Evolutionary conservation across 805 yeast genomes (phyloP), one percentile per base, ranked within the genome.

Genomic region (Suhomyces sp.): DNA sequence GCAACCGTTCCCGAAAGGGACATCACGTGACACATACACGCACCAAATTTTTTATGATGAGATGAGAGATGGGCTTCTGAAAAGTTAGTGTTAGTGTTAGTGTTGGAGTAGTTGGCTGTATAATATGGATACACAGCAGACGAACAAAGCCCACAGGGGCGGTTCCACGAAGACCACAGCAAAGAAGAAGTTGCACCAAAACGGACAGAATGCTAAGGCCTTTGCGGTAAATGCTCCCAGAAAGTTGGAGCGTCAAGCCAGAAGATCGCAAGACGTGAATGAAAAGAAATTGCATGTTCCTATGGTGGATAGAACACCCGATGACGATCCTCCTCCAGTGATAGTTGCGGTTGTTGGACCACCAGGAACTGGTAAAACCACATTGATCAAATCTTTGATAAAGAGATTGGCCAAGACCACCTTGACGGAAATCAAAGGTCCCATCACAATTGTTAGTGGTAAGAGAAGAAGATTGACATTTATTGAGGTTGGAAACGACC

Each of bases 261-360:
- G 83, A 65, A 81, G 99, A 68, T 72, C 96, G 5, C 87, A 87
- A 58, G 99, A 94, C 65, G 78, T 82, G 51, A 80, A 84, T 56
- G 98, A 94, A 69, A 86, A 81, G 65, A 88, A 86, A 65, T 80
- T 88, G 65, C 98, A 94, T 76, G 97, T 92, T 19, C 98, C 99
- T 13, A 92, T 94, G 97, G 87, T 94, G 48, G 96, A 94, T 68
- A 79, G 98, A 60, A 91, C 97, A 0, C 97, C 98, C 0, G 98
- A 93, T 53, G 97, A 93, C 64, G 96, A 90, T 60, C 97, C 98
- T 4, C 97, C 97, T 19, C 99, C 99, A 42, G 87, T 94, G 22
- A 85, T 94, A 52, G 90, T 94, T 23, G 97, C 97, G 0, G 96
- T 94, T 6, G 97, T 94, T 10, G 99, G 99, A 0, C 99, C 99